Evolutionary conservation across 768 basidiomycete genomes (phyloP), one percentile per base, ranked within the genome.

Genomic region (Clitopilus passeckerianus): DNA sequence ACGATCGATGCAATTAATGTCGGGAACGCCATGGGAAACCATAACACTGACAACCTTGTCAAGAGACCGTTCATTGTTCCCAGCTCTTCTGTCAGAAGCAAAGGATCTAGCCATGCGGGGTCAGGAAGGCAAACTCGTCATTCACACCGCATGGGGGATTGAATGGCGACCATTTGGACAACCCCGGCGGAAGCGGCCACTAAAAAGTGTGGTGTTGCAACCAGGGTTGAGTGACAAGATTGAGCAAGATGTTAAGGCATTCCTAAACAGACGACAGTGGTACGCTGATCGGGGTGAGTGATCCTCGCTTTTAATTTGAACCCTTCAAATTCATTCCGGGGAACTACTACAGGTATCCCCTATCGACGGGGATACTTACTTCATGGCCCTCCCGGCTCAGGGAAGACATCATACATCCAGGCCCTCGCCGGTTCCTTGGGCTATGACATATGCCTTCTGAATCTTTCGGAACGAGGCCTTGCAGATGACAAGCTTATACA

Each of bases 401-500:
- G 97, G 54, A 99, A 99, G 70, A 95, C 96, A 0, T 99, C 97
- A 6, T 99, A 93, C 76, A 98, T 98, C 65, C 96, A 98, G 74
- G 95, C 97, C 12, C 80, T 98, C 30, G 97, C 97, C 9, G 97
- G 95, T 6, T 84, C 87, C 10, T 75, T 98, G 33, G 87, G 87
- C 33, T 98, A 98, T 76, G 95, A 98, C 72, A 97, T 99, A 57
- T 98, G 95, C 69, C 75, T 99, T 34, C 78, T 99, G 34, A 98
- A 98, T 71, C 84, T 99, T 41, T 95, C 95, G 22, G 95, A 98
- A 74, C 86, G 97, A 58, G 97, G 97, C 1, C 81, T 98, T 27
- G 90, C 93, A 37, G 97, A 99, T 70, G 97, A 99, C 77, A 98
- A 96, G 74, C 80, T 99, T 22, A 93, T 91, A 63, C 92, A 97